Evolutionary conservation across 2,329 filamentous ascomycete genomes (phyloP), one percentile per base, ranked within the genome.

Genomic region (Verticillium alfalfae): DNA sequence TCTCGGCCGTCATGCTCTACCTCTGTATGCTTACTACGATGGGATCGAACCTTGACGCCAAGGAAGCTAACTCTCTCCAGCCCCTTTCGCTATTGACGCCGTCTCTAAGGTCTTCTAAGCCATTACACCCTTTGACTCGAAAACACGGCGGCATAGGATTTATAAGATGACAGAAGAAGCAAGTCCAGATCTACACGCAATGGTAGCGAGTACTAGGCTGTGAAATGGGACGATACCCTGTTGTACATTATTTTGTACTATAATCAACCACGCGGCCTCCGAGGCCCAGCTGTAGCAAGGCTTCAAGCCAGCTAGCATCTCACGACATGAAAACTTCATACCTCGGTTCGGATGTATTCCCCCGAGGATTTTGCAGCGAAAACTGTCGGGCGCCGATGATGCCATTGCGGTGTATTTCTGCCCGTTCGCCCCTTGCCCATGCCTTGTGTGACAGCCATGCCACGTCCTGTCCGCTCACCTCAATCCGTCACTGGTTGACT

Each of bases 1-100:
- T 85, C 45, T 86, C 86, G 16, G 88, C 87, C 65, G 80, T 88
- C 45, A 75, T 90, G 58, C 82, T 95, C 57, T 94, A 94, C 73
- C 78, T 95, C 64, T 92, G 91, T 95, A 86, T 62, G 89, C 73
- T 31, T 31, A 31, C 5, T 13, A 37, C 36, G 13, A 10, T 13
- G 6, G 13, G 12, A 2, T 13, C 9, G 13, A 13, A 7, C 4
- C 36, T 52, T 10, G 18, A 26, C 9, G 22, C 22, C 22, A 13
- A n/a, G 26, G 2, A 16, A 7, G 26, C 54, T 56, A 36, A 56
- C 26, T 31, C 49, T 38, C 18, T 39, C 2, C 18, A 87, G 85
- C 84, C 61, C 84, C 84, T 60, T 87, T 87, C 69, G 79, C 82
- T 66, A 77, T 87, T 69, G 82, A 87, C 64, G 79, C 80, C 67